phyloP scores from a whole-genome alignment of 202 grass and related monocot species.

The Digitaria exilis region DNA sequence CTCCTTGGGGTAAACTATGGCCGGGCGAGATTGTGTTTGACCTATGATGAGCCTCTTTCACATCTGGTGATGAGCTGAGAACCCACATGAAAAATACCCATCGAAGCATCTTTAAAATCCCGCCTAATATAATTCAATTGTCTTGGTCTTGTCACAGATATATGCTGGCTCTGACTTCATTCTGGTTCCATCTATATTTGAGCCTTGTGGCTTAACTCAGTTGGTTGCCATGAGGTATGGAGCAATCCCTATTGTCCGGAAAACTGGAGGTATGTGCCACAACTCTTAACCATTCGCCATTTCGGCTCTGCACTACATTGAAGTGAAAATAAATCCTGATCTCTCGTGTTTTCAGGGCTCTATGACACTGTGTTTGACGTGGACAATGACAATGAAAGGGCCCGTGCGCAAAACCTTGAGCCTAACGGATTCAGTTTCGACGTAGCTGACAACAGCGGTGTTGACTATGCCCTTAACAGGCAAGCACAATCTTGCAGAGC shows the following conservation, averaged over 20 bases:
- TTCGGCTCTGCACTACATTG: neutral
- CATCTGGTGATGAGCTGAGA: constrained; percentile 69
- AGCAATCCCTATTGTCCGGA: constrained; percentile 79
- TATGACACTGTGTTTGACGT: constrained; percentile 87
- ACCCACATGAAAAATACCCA: neutral
- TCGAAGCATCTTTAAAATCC: neutral
- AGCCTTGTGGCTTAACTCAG: constrained; percentile 91
- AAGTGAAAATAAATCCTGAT: neutral
- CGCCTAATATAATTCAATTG: neutral
- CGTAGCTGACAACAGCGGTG: constrained; percentile 53
- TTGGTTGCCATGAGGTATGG: constrained; percentile 91
- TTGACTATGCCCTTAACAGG: constrained; percentile 82
- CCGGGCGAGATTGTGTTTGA: constrained; percentile 61
- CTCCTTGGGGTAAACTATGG: constrained; percentile 72
- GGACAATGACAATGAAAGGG: constrained; percentile 77
- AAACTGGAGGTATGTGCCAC: constrained; percentile 72
- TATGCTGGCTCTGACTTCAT: constrained; percentile 92
- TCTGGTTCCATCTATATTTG: constrained; percentile 87
- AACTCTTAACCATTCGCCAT: neutral
- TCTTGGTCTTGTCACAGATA: constrained; percentile 56
- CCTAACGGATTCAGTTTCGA: constrained; percentile 88
- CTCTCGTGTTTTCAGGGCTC: constrained; percentile 50
- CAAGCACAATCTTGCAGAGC: neutral
- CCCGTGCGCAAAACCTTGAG: constrained; percentile 59
- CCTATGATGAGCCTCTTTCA: constrained; percentile 88